Conservation (phyloP, 805 yeast species). For the Yamadazyma philogaea region DNA sequence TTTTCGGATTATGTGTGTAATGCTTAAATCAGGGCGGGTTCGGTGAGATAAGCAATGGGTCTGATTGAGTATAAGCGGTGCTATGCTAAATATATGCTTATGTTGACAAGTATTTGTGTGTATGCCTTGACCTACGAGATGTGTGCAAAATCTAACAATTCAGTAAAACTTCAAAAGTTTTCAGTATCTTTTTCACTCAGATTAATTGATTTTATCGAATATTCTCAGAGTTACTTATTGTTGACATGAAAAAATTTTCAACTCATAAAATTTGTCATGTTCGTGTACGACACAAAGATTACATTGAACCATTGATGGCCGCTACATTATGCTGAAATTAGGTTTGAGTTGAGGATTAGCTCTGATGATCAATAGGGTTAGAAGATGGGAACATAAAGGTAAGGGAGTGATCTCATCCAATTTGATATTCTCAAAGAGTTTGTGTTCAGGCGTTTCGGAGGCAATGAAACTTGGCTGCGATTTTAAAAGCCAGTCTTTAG, state of each 20-base stretch:
- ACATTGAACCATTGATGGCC: neutral
- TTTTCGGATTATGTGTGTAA: neutral
- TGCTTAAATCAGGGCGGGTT: neutral
- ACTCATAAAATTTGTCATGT: slow-evolving; percentile 6
- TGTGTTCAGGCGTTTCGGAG: neutral
- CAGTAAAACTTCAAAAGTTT: neutral
- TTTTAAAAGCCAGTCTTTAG: slow-evolving; percentile 8
- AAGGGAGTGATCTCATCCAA: slow-evolving; percentile 14
- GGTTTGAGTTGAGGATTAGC: slow-evolving; percentile 1
- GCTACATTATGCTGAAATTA: neutral
- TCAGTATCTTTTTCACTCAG: neutral
- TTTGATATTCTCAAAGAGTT: slow-evolving; percentile 7
- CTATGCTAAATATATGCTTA: neutral
- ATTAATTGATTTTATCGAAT: neutral
- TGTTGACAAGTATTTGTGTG: neutral
- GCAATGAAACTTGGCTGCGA: slow-evolving; percentile 5
- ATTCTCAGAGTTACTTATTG: slow-evolving; percentile 4
- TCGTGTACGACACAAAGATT: slow-evolving; percentile 5
- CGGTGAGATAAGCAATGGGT: slow-evolving; percentile 1
- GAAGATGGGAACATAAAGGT: slow-evolving; percentile 24
- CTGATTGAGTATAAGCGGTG: neutral
- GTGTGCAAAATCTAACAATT: neutral
- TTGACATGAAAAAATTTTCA: slow-evolving; percentile 9
- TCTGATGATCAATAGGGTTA: slow-evolving; percentile 16
- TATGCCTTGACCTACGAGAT: neutral